phyloP scores from a whole-genome alignment of 495 filamentous ascomycete genomes.

The Staphylotrichum tortipilum region DNA sequence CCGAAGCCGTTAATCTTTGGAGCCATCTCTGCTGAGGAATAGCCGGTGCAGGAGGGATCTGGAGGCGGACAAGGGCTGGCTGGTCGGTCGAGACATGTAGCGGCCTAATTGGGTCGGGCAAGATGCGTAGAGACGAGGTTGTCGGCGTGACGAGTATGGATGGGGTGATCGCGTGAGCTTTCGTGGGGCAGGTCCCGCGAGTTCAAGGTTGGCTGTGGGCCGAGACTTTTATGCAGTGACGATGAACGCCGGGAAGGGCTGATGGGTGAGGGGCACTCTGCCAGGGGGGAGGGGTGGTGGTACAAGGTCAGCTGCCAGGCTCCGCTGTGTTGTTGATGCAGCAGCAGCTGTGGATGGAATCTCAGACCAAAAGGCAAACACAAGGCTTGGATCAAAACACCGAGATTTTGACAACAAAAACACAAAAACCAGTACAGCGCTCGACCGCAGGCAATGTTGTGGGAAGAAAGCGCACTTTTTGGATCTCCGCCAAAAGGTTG shows the following conservation, averaged over 20 bases:
- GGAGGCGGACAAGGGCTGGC: constrained; percentile 1
- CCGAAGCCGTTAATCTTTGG: constrained; percentile 40
- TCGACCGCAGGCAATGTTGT: too few relatives aligned
- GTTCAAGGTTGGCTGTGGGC: constrained; percentile 9
- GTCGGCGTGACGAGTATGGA: not conserved
- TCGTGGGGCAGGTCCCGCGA: too few relatives aligned
- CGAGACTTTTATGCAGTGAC: not conserved
- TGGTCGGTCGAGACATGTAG: constrained; percentile 26
- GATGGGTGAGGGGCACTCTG: not conserved
- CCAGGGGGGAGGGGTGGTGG: too few relatives aligned
- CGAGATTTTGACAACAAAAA: too few relatives aligned
- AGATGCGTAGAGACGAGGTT: not conserved
- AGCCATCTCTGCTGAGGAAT: constrained; percentile 28
- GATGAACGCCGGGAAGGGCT: not conserved
- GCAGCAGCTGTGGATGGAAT: too few relatives aligned
- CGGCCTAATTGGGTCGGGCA: constrained; percentile 10
- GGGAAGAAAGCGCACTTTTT: too few relatives aligned
- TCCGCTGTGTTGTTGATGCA: not conserved
- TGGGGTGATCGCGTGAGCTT: constrained; percentile 26
- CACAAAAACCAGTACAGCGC: too few relatives aligned
- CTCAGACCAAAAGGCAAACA: too few relatives aligned
- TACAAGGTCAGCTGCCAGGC: too few relatives aligned
- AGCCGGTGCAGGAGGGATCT: constrained; percentile 3
- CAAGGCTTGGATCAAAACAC: too few relatives aligned
- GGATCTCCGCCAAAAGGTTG: too few relatives aligned